Evolutionary conservation across 306 rosid genomes (phyloP).

Genomic region (Vachellia pachyceras): DNA sequence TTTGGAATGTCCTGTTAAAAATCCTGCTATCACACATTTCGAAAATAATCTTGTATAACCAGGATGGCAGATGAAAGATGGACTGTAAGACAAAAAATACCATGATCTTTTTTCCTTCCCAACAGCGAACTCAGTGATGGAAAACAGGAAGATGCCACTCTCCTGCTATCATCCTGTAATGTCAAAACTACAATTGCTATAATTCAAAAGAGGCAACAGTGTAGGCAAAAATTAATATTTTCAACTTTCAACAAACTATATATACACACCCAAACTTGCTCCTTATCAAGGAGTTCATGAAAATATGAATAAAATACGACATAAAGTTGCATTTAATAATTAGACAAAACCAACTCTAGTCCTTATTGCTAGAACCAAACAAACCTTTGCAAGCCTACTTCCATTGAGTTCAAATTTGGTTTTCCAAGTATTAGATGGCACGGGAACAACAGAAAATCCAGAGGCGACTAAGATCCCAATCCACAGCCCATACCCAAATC

Average conservation of each 20-base stretch:
- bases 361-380: background rate
- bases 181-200: background rate
- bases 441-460: slow-evolving; percentile 17
- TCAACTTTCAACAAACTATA: background rate
- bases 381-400: slow-evolving; percentile 5
- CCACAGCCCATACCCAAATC: slow-evolving; percentile 12
- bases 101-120: slow-evolving; percentile 7
- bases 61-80: background rate
- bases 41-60: background rate
- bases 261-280: background rate
- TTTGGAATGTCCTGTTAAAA: background rate
- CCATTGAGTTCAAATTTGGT: slow-evolving; percentile 3
- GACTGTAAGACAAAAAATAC: background rate
- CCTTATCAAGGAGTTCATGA: background rate
- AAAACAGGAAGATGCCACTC: background rate
- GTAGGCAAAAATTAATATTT: background rate
- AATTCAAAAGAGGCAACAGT: background rate
- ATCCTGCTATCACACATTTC: background rate
- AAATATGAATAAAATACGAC: background rate
- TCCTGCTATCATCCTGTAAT: slow-evolving; percentile 19
- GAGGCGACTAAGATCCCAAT: slow-evolving; percentile 14
- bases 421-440: slow-evolving; percentile 5
- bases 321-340: background rate
- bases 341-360: background rate
- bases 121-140: slow-evolving; percentile 1